These are phyloP conservation scores for Diaporthe sp. DNA, from an alignment of 2,329 filamentous ascomycete species.

Conservation along the genomic window DNA sequence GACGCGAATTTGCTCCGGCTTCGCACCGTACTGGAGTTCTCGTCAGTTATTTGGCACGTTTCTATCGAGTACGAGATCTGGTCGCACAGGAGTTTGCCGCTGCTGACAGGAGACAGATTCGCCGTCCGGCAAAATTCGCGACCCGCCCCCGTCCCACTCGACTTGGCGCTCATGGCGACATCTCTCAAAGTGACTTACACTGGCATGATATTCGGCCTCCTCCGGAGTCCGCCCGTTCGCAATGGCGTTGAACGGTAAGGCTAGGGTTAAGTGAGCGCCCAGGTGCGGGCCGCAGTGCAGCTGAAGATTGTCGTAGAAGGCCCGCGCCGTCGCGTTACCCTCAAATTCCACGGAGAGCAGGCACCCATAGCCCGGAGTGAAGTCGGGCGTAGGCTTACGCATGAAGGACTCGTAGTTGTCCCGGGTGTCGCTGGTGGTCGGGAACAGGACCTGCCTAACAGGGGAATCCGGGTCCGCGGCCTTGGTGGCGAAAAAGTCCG, in stretches of 20 bases:
- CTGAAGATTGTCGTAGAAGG: conserved; percentile 65
- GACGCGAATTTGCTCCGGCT: conserved; percentile 60
- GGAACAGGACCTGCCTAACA: conserved; percentile 60
- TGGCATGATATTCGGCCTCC: conserved; percentile 54
- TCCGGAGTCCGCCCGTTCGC: conserved; percentile 57
- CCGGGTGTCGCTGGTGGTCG: conserved; percentile 52
- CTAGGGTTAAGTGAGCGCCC: conserved; percentile 66
- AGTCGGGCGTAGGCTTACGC: conserved; percentile 57
- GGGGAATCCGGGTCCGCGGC: conserved; percentile 55
- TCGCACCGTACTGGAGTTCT: conserved; percentile 50
- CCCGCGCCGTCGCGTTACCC: conserved; percentile 53
- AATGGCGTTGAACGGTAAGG: conserved; percentile 62
- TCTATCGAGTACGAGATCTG: neutral
- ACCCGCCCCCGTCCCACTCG: no score
- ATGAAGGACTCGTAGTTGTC: conserved; percentile 55
- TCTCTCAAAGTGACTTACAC: neutral
- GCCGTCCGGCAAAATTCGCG: no score
- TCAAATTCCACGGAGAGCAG: conserved; percentile 67
- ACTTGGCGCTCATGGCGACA: neutral
- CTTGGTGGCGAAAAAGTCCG: conserved; percentile 58
- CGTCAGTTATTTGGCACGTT: neutral
- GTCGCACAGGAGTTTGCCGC: no score
- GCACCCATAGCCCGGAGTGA: conserved; percentile 68
- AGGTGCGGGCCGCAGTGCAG: conserved; percentile 68
- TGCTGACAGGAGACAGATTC: neutral